Evolutionary conservation across 352 stramenopile genomes (phyloP), one percentile per base, ranked within the genome.

Genomic region (Halophytophthora polymorphica): DNA sequence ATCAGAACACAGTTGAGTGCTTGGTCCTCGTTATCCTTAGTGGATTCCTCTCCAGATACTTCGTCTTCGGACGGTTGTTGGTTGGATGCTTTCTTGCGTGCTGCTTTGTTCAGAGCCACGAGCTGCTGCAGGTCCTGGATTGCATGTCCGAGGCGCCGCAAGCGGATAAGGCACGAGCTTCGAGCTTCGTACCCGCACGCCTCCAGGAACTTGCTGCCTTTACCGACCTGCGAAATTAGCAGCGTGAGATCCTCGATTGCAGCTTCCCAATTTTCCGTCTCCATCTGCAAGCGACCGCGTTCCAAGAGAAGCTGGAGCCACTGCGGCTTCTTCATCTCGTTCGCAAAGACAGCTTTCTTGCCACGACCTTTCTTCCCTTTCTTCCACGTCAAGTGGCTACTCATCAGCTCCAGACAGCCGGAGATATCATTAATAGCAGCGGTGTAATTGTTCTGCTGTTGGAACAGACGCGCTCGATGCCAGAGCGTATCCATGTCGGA

Each of bases 51-150:
- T 0, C n/a, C 15, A 3, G 18, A 21, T 7, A 14, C 34, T 38
- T 45, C 8, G 25, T 8, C 25, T 8, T 31, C 25, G 8, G 25
- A 31, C 8, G 25, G 8, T 31, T 31, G 4, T 8, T 31, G 25
- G 25, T 8, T 31, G 25, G 25, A 31, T 31, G 25, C 8, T 8
- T 31, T 31, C 25, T 31, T 31, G 25, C 8, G 25, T 4, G 25
- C 25, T 4, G 25, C 52, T 23, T 71, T 60, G 1, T 40, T 48
- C 1, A 67, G 22, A 2, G 28, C 34, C 1, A 76, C 33, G 7
- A 77, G 44, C 10, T 64, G 53, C 35, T 81, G 67, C 2, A 84
- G 54, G 28, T 84, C 73, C 36, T 75, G 67, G n/a, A 84, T 79
- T 2, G 73, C 73, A 19, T 77, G 55, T 0, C 61, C 65, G 14